Percentiles rank a stretch among this genome's conserved stretches.
phyloP scores from a whole-genome alignment of 2,329 filamentous ascomycete species.

The Gremmenia infestans region DNA sequence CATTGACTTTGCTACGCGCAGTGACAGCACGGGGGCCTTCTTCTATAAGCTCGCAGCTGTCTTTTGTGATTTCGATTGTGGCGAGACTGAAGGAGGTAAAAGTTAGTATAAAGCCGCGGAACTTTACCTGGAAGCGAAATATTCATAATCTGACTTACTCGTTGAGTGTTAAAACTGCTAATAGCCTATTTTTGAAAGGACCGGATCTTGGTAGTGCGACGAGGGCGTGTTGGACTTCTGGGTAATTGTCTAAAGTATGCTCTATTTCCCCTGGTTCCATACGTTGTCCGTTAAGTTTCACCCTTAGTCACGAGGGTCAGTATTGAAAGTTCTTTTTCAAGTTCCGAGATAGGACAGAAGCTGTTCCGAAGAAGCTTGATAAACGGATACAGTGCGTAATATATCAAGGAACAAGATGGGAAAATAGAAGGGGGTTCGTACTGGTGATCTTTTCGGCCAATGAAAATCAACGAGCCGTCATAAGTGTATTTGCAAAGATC shows the following conservation, averaged over 20 bases:
- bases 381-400: neutral
- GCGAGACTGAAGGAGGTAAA: conserved; percentile 36
- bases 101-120: neutral
- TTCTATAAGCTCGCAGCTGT: conserved; percentile 53
- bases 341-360: neutral
- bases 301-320: conserved; percentile 20
- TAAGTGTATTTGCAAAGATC: conserved; percentile 51
- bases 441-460: conserved; percentile 62
- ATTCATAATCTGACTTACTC: conserved; percentile 33
- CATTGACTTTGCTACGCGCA: neutral
- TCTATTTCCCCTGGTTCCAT: conserved; percentile 54
- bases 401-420: neutral
- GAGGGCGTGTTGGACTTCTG: conserved; percentile 33
- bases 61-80: conserved; percentile 53
- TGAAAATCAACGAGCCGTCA: conserved; percentile 48
- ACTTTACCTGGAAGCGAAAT: neutral
- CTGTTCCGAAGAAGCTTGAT: no score
- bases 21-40: neutral
- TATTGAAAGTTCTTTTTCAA: neutral
- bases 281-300: conserved; percentile 62
- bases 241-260: conserved; percentile 34
- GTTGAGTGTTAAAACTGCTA: conserved; percentile 53
- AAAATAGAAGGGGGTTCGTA: neutral
- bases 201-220: conserved; percentile 50
- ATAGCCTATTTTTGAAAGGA: conserved; percentile 36